These are phyloP conservation scores for Penicillium malachiteum DNA, from an alignment of 495 filamentous ascomycete species.

Conservation along the genomic window DNA sequence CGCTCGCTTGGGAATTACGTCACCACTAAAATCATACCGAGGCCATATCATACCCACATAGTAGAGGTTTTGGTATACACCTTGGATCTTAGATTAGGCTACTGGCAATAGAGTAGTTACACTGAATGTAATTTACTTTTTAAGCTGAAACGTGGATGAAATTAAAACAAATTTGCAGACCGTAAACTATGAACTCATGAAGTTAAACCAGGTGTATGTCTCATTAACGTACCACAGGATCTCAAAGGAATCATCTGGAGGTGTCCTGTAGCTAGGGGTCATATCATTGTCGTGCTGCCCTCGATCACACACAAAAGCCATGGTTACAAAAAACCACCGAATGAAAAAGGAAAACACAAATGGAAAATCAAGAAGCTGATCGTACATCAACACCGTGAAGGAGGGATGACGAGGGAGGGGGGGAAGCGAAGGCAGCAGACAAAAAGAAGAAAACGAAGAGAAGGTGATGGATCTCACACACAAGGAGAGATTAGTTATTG, in stretches of 20 bases:
- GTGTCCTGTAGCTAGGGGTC: conserved; percentile 27
- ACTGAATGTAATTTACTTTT: too few species aligned
- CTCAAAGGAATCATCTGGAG: conserved; percentile 21
- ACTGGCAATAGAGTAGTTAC: too few species aligned
- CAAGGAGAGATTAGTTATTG: conserved; percentile 10
- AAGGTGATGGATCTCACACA: conserved; percentile 13
- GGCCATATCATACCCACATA: too few species aligned
- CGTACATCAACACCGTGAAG: conserved; percentile 27
- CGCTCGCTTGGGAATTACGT: too few species aligned
- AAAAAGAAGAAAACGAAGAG: conserved; percentile 5
- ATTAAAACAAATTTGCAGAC: conserved; percentile 15
- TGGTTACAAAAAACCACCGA: conserved; percentile 3
- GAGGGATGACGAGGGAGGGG: conserved; percentile 3
- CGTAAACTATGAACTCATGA: conserved; percentile 32
- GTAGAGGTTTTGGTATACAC: too few species aligned
- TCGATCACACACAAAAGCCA: conserved; percentile 12
- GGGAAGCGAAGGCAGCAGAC: conserved; percentile 5
- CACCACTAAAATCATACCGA: neutral
- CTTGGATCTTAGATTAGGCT: too few species aligned
- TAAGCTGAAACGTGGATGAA: too few species aligned
- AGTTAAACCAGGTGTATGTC: conserved; percentile 32
- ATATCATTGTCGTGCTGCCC: conserved; percentile 24
- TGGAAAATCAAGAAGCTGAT: conserved; percentile 16
- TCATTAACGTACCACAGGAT: conserved; percentile 39
- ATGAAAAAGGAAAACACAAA: conserved; percentile 19